phyloP scores from a whole-genome alignment of 164 flowering plant genomes.

The Hamamelis virginiana region DNA sequence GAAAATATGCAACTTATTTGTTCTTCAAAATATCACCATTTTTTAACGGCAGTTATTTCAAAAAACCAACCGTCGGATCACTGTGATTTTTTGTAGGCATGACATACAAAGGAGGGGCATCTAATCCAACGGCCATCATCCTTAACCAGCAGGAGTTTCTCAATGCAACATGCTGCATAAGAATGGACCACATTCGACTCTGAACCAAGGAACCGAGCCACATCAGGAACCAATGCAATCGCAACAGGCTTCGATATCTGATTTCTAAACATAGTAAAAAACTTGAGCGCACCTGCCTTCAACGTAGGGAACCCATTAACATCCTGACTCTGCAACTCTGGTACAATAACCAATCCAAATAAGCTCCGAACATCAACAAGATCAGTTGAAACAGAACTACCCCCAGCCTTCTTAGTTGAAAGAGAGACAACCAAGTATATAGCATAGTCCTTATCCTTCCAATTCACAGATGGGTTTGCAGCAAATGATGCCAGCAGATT shows the following conservation, averaged over 20 bases:
- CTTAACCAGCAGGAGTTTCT: conserved; percentile 85
- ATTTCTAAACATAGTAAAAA: conserved; percentile 74
- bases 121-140: no score
- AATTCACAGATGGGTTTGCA: conserved; percentile 63
- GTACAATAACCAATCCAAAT: conserved; percentile 64
- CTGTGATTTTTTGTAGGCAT: no score
- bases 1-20: no score
- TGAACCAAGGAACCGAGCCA: conserved; percentile 61
- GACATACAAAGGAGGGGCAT: no score
- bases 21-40: no score
- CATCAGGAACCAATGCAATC: conserved; percentile 59
- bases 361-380: conserved; percentile 77
- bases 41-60: no score
- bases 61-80: no score
- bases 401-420: conserved; percentile 70
- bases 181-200: conserved; percentile 96
- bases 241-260: conserved; percentile 63
- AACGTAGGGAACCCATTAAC: conserved; percentile 77
- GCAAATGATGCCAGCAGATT: conserved; percentile 52
- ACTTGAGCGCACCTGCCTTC: conserved; percentile 89
- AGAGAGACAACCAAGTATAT: conserved; percentile 89
- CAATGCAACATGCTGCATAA: conserved; percentile 93
- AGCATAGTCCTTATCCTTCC: conserved; percentile 98
- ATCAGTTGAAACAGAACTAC: conserved; percentile 66
- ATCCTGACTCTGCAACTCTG: conserved; percentile 76